Percentiles rank a stretch among this genome's conserved stretches.
Evolutionary conservation across 306 rosid species (phyloP).

Genomic region (Prosopis cineraria): DNA sequence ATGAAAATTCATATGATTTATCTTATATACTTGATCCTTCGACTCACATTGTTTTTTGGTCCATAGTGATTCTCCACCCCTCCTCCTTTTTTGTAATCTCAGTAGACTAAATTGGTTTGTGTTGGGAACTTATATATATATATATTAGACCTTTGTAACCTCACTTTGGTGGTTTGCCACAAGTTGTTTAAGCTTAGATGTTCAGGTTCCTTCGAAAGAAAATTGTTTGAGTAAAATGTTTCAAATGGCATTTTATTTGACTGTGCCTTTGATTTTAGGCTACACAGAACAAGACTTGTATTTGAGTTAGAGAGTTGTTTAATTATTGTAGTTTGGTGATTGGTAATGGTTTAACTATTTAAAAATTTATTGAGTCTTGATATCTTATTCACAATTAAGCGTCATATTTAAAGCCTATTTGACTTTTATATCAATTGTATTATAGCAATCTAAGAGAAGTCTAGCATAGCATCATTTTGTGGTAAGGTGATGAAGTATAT

Average conservation of each 20-base stretch:
- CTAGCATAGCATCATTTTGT: too few species aligned
- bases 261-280: neutral
- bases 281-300: neutral
- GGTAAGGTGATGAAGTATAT: too few species aligned
- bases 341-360: too few species aligned
- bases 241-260: neutral
- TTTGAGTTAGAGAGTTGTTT: too few species aligned
- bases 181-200: conserved; percentile 9
- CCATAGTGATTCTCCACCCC: neutral
- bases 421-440: too few species aligned
- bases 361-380: too few species aligned
- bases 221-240: neutral
- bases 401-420: too few species aligned
- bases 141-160: neutral
- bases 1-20: neutral
- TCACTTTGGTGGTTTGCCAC: neutral
- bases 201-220: too few species aligned
- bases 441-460: too few species aligned
- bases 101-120: conserved; percentile 41
- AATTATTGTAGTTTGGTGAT: too few species aligned
- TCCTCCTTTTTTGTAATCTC: conserved; percentile 23
- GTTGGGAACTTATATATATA: conserved; percentile 31
- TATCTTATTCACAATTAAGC: too few species aligned
- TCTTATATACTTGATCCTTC: neutral
- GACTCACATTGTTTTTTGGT: conserved; percentile 23